Evolutionary conservation across 352 stramenopile genomes (phyloP).

Genomic region (Globisporangium irregulare): DNA sequence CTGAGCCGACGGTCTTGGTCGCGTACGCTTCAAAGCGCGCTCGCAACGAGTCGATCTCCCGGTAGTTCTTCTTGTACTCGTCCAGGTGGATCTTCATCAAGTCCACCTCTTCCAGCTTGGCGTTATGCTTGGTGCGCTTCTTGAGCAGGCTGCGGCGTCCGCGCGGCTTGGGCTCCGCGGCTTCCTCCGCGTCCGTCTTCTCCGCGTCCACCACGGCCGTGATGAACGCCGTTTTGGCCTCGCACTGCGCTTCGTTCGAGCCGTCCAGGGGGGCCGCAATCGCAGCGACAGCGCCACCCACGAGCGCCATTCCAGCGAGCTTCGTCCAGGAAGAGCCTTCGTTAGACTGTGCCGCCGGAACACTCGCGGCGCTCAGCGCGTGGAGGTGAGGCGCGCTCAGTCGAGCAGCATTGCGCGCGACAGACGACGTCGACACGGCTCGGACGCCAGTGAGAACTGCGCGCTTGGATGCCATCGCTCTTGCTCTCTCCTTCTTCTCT

Average conservation of each 20-base stretch:
- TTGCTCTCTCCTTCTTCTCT: neutral
- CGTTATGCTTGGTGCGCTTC: conserved; percentile 53
- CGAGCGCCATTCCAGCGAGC: conserved; percentile 14
- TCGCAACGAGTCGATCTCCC: conserved; percentile 38
- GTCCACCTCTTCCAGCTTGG: conserved; percentile 59
- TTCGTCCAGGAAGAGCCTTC: conserved; percentile 1
- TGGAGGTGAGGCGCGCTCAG: neutral
- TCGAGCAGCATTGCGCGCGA: neutral
- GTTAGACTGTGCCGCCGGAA: neutral
- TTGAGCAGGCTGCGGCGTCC: conserved; percentile 51
- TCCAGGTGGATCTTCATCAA: conserved; percentile 66
- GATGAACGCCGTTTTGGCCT: conserved; percentile 15
- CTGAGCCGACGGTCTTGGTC: conserved; percentile 33
- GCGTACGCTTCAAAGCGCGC: conserved; percentile 62
- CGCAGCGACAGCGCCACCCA: conserved; percentile 3
- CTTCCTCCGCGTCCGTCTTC: conserved; percentile 6
- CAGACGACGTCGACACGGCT: conserved; percentile 1
- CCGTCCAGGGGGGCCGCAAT: neutral
- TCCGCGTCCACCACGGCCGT: conserved; percentile 14
- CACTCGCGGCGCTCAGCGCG: neutral
- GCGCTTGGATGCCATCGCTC: neutral
- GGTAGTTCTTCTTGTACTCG: conserved; percentile 48
- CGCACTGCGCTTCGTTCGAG: conserved; percentile 2
- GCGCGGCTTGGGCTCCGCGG: conserved; percentile 18
- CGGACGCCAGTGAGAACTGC: neutral